Percentiles rank a stretch among this genome's conserved stretches.
phyloP scores from a whole-genome alignment of 106 monocot genomes.

The Phalaenopsis aphrodite region DNA sequence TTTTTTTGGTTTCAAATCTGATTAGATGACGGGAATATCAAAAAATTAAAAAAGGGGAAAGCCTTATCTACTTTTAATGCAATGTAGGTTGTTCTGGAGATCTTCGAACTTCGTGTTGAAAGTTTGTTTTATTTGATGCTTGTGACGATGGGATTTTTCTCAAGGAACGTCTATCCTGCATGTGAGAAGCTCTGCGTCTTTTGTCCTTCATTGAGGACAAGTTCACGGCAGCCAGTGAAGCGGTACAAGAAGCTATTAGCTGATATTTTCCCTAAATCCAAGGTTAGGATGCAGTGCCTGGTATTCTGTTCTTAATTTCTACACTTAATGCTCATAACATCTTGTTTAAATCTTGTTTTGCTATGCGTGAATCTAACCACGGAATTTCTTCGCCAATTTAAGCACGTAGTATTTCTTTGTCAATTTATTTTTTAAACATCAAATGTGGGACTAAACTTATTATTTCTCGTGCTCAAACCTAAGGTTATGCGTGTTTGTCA shows the following conservation, averaged over 20 bases:
- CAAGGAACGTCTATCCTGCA: constrained; percentile 11
- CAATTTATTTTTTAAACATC: background rate
- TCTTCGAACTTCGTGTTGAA: background rate
- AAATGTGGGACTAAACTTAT: background rate
- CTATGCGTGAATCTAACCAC: background rate
- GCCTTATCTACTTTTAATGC: background rate
- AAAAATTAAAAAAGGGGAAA: no score
- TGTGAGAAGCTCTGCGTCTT: constrained; percentile 23
- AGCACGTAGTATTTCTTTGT: background rate
- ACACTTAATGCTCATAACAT: background rate
- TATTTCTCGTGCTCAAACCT: background rate
- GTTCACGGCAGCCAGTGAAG: constrained; percentile 33
- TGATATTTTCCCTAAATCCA: constrained; percentile 18
- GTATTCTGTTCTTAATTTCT: background rate
- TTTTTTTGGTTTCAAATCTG: background rate
- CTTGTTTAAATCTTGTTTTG: background rate
- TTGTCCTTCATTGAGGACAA: constrained; percentile 20
- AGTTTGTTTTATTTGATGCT: background rate
- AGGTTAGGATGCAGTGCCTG: constrained; percentile 5
- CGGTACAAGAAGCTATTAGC: constrained; percentile 24
- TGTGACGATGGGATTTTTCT: constrained; percentile 14
- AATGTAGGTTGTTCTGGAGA: background rate
- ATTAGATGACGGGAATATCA: no score
- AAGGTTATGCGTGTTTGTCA: background rate
- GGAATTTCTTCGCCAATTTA: no score